Evolutionary conservation across 2,329 filamentous ascomycete species (phyloP), one percentile per base, ranked within the genome.

Genomic region (Rhynchosporium secalis): DNA sequence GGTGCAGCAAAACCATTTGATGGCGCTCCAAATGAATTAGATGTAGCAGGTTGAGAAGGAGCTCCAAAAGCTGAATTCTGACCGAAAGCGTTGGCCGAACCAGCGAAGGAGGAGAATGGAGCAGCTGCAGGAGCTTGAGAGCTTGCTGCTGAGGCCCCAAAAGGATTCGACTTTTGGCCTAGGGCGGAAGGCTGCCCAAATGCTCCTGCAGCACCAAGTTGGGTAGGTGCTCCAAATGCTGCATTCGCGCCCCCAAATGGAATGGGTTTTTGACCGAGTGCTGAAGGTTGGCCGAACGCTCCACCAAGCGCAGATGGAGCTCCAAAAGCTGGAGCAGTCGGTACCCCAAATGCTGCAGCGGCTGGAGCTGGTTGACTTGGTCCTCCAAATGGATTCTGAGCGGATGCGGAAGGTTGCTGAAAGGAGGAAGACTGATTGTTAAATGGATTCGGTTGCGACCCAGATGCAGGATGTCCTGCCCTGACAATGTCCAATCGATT

Each of bases 401-500:
- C 9, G 36, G 54, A 49, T 20, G 62, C 62, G 46, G 49, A 55
- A 40, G 62, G 59, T 48, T 65, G 56, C 47, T 64, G 58, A 56
- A 69, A 63, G 4, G 59, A 63, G 4, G 59, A 33, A n/a, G 61
- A 55, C 31, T 52, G 49, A 47, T 43, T 29, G 28, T 51, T 51
- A 41, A 61, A 45, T 8, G 61, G 61, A 51, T 65, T 66, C 49
- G 61, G 79, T 79, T 61, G 76, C 79, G 0, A 78, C 77, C 7
- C 75, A 40, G 63, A n/a, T 45, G 31, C 56, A 76, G n/a, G 78
- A 75, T 66, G 61, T 51, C 43, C 74, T 78, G 76, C 76, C 76
- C 60, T 80, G 77, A 74, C 83, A 26, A 87, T 79, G 67, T 93
- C 89, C 58, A 83, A 78, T 46, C 91, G 83, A 72, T 95, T 96